These are phyloP conservation scores for Diophrys sp. DNA, from an alignment of 73 alveolate species.

Conservation along the genomic window DNA sequence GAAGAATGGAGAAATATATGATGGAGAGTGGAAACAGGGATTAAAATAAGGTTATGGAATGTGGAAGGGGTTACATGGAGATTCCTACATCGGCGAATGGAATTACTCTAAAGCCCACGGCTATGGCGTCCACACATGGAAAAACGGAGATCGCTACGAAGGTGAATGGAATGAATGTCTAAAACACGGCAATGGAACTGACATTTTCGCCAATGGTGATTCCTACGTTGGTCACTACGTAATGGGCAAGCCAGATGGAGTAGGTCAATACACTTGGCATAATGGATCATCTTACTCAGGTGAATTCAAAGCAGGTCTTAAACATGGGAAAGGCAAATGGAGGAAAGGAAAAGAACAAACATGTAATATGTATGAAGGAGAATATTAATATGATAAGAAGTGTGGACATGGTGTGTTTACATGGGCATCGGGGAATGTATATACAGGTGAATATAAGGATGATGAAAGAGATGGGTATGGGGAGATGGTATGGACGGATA, in stretches of 20 bases:
- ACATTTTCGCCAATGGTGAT: slow-evolving; percentile 7
- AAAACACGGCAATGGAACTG: slow-evolving; percentile 5
- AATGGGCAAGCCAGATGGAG: slow-evolving; percentile 29
- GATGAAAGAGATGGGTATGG: slow-evolving; percentile 27
- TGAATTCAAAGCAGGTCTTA: slow-evolving; percentile 20
- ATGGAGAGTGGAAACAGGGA: slow-evolving; percentile 47
- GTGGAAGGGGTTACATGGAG: too few relatives aligned
- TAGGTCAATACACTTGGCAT: slow-evolving; percentile 32
- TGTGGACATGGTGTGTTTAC: slow-evolving; percentile 18
- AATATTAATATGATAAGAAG: slow-evolving; percentile 27
- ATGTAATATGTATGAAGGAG: slow-evolving; percentile 33
- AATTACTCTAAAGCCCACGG: slow-evolving; percentile 49
- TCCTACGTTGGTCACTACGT: slow-evolving; percentile 2
- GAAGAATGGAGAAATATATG: slow-evolving; percentile 37
- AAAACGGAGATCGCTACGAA: too few relatives aligned
- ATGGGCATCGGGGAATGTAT: slow-evolving; percentile 13
- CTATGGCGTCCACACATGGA: slow-evolving; percentile 49
- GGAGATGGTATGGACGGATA: slow-evolving; percentile 19
- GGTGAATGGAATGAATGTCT: too few relatives aligned
- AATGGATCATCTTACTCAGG: slow-evolving; percentile 30
- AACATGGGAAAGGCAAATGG: slow-evolving; percentile 50
- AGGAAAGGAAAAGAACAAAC: slow-evolving; percentile 18
- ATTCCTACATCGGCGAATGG: slow-evolving; percentile 54
- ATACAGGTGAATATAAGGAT: slow-evolving; percentile 10
- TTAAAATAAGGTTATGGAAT: slow-evolving; percentile 48